Conservation (phyloP, 2,329 filamentous ascomycete genomes). For the Fusarium equiseti region DNA sequence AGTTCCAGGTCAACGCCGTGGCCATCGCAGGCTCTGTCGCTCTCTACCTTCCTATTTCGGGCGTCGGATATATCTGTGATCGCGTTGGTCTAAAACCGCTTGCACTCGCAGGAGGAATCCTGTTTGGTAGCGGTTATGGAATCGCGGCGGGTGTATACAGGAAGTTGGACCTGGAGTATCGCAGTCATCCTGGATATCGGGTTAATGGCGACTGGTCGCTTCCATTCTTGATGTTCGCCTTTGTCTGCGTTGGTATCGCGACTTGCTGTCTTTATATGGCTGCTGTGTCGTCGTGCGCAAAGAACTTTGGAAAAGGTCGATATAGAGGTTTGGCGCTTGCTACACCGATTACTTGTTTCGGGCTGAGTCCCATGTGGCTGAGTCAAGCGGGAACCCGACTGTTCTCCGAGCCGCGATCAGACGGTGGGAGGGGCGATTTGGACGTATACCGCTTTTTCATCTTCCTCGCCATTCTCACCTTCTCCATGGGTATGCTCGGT, state of each 20-base stretch:
- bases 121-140: slow-evolving; percentile 86
- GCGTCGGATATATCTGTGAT: slow-evolving; percentile 93
- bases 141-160: slow-evolving; percentile 83
- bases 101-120: slow-evolving; percentile 75
- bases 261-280: slow-evolving; percentile 91
- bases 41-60: slow-evolving; percentile 90
- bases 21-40: slow-evolving; percentile 88
- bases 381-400: slow-evolving; percentile 86
- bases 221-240: slow-evolving; percentile 85
- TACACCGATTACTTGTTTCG: slow-evolving; percentile 91
- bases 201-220: slow-evolving; percentile 74
- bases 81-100: slow-evolving; percentile 84
- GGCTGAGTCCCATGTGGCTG: slow-evolving; percentile 94
- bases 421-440: slow-evolving; percentile 73
- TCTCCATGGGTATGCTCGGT: slow-evolving; percentile 78
- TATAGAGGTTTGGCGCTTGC: slow-evolving; percentile 91
- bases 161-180: slow-evolving; percentile 62
- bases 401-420: slow-evolving; percentile 75
- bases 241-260: slow-evolving; percentile 83
- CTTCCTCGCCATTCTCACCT: slow-evolving; percentile 81
- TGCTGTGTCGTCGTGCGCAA: slow-evolving; percentile 94
- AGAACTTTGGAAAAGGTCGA: slow-evolving; percentile 94
- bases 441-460: slow-evolving; percentile 89
- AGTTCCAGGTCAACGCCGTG: slow-evolving; percentile 91
- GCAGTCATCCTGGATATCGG: slow-evolving; percentile 52